Evolutionary conservation across 2,329 filamentous ascomycete species (phyloP).

Genomic region (Cladophialophora psammophila): DNA sequence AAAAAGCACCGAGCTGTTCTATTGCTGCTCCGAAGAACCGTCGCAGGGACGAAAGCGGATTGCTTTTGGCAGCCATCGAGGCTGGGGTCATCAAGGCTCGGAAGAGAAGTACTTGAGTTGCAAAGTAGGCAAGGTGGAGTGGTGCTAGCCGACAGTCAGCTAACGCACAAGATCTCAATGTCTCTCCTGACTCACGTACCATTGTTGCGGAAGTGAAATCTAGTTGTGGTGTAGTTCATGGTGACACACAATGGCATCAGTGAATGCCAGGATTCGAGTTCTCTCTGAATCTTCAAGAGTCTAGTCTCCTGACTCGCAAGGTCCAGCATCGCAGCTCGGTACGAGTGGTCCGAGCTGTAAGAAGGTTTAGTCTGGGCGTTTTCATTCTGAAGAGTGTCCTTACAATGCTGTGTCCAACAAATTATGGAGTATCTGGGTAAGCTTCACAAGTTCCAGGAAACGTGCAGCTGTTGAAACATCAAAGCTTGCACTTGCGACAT

Average conservation of each 20-base stretch:
- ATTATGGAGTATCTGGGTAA: conserved; percentile 33
- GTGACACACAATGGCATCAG: conserved; percentile 39
- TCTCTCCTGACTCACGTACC: conserved; percentile 27
- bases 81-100: conserved; percentile 58
- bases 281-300: conserved; percentile 30
- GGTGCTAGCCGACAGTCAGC: conserved; percentile 40
- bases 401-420: conserved; percentile 35
- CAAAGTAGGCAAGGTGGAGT: conserved; percentile 54
- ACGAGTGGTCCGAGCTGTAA: conserved; percentile 25
- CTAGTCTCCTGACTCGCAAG: conserved; percentile 23
- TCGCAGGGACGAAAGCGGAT: conserved; percentile 44
- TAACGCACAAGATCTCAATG: neutral
- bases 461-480: conserved; percentile 49
- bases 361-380: conserved; percentile 4
- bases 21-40: conserved; percentile 39
- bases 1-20: conserved; percentile 41
- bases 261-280: conserved; percentile 37
- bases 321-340: conserved; percentile 22
- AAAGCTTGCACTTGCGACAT: conserved; percentile 45
- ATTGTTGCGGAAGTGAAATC: conserved; percentile 34
- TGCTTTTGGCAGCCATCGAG: conserved; percentile 53
- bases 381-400: neutral
- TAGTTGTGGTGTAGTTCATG: conserved; percentile 30
- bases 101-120: conserved; percentile 53
- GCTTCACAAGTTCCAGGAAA: conserved; percentile 45